phyloP scores from a whole-genome alignment of 2,329 filamentous ascomycete genomes.

The Talaromyces sp. region DNA sequence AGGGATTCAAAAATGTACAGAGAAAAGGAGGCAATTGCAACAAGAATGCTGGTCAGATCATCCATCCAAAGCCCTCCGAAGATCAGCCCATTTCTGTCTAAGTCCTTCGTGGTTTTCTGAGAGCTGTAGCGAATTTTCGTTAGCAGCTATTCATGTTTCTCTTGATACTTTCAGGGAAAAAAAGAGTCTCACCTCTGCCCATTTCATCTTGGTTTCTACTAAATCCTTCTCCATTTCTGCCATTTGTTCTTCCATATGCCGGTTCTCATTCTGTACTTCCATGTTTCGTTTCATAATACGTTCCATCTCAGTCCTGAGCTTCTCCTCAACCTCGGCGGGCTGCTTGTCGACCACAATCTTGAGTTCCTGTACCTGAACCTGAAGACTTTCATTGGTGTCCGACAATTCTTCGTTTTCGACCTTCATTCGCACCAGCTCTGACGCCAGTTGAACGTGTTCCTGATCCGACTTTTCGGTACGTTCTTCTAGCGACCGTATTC shows the following conservation, averaged over 20 bases:
- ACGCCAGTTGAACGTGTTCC: constrained; percentile 87
- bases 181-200: constrained; percentile 74
- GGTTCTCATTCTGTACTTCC: constrained; percentile 91
- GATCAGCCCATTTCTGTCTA: constrained; percentile 71
- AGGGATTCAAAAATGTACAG: constrained; percentile 15
- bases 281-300: constrained; percentile 87
- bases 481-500: constrained; percentile 82
- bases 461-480: constrained; percentile 81
- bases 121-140: constrained; percentile 50
- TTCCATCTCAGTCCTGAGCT: constrained; percentile 80
- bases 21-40: constrained; percentile 9
- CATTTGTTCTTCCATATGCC: constrained; percentile 81
- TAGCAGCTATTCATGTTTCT: constrained; percentile 17
- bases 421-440: constrained; percentile 85
- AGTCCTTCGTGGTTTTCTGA: constrained; percentile 67
- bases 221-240: constrained; percentile 87
- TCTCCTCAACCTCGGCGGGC: constrained; percentile 78
- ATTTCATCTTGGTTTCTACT: constrained; percentile 89
- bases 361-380: constrained; percentile 78
- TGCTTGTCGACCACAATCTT: constrained; percentile 84
- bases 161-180: too few species aligned
- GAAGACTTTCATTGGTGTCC: constrained; percentile 85
- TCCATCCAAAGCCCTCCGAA: constrained; percentile 55
- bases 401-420: constrained; percentile 86
- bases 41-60: neutral